Percentiles rank a stretch among this genome's conserved stretches.
phyloP scores from a whole-genome alignment of 2,329 filamentous ascomycete genomes.

The Furcasterigmium furcatum region DNA sequence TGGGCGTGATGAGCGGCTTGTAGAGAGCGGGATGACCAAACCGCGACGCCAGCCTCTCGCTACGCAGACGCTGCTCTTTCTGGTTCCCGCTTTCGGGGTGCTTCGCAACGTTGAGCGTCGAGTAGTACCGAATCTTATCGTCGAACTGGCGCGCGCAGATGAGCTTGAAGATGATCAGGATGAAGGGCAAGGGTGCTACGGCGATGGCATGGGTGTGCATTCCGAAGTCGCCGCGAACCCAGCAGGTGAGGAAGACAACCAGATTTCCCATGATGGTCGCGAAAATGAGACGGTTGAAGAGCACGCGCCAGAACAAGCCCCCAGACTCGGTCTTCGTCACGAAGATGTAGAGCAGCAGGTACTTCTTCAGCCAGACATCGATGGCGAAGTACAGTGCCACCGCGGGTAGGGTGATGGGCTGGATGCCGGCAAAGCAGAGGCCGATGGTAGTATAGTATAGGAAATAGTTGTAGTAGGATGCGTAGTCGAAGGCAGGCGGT shows the following conservation, averaged over 20 bases:
- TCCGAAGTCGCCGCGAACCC: slow-evolving; percentile 61
- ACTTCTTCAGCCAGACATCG: slow-evolving; percentile 91
- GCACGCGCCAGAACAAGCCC: slow-evolving; percentile 84
- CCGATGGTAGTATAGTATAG: slow-evolving; percentile 90
- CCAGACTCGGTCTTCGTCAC: slow-evolving; percentile 96
- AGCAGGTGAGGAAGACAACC: slow-evolving; percentile 73
- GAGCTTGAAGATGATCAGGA: slow-evolving; percentile 81
- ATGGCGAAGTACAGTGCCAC: slow-evolving; percentile 86
- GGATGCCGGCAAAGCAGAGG: slow-evolving; percentile 78
- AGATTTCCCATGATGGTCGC: slow-evolving; percentile 74
- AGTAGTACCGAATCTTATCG: slow-evolving; percentile 76
- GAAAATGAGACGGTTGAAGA: slow-evolving; percentile 93
- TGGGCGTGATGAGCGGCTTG: slow-evolving; percentile 84
- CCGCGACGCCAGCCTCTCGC: slow-evolving; percentile 68
- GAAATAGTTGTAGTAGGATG: slow-evolving; percentile 97
- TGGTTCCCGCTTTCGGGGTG: slow-evolving; percentile 40
- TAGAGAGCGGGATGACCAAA: slow-evolving; percentile 93
- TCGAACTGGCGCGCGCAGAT: slow-evolving; percentile 80
- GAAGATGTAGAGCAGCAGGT: slow-evolving; percentile 90
- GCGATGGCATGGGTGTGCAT: slow-evolving; percentile 58
- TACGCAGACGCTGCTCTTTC: slow-evolving; percentile 53
- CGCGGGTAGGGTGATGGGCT: slow-evolving; percentile 82
- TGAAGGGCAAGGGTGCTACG: slow-evolving; percentile 70
- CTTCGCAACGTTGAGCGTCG: slow-evolving; percentile 55
- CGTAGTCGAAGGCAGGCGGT: slow-evolving; percentile 89